These are phyloP conservation scores for Yarrowia hollandica DNA, from an alignment of 805 yeast genomes.

Conservation along the genomic window DNA sequence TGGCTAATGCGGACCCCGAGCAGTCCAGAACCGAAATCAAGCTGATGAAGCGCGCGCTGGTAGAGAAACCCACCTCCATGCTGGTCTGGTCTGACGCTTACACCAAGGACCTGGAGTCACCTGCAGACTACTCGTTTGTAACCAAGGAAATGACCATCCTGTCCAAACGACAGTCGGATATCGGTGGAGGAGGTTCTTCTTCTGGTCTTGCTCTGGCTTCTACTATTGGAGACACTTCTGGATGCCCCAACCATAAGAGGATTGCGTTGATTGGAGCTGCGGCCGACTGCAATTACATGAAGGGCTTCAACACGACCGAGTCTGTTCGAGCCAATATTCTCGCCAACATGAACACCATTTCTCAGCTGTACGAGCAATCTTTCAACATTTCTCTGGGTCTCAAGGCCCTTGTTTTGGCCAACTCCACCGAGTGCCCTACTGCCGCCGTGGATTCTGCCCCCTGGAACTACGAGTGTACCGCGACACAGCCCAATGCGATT, in stretches of 20 bases:
- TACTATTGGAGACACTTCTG: slow-evolving; percentile 39
- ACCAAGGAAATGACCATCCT: slow-evolving; percentile 21
- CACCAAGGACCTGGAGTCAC: background rate
- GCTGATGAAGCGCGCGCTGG: slow-evolving; percentile 29
- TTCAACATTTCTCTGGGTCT: slow-evolving; percentile 44
- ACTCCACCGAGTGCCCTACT: slow-evolving; percentile 8
- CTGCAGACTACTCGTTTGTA: slow-evolving; percentile 20
- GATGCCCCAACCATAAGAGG: slow-evolving; percentile 40
- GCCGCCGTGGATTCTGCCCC: slow-evolving; percentile 30
- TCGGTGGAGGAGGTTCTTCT: slow-evolving; percentile 35
- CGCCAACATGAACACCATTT: slow-evolving; percentile 41
- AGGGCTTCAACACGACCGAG: slow-evolving; percentile 36
- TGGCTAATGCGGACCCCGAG: slow-evolving; percentile 28
- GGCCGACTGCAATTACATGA: slow-evolving; percentile 42
- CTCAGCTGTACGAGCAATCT: slow-evolving; percentile 40
- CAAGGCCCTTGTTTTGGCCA: slow-evolving; percentile 35
- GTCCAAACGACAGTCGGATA: slow-evolving; percentile 31
- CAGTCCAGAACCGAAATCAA: slow-evolving; percentile 28
- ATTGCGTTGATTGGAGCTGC: slow-evolving; percentile 44
- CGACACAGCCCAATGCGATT: slow-evolving; percentile 32
- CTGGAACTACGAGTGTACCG: slow-evolving; percentile 40
- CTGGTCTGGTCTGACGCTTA: slow-evolving; percentile 8
- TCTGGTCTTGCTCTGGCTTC: slow-evolving; percentile 36
- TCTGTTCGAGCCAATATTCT: slow-evolving; percentile 40
- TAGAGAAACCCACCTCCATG: slow-evolving; percentile 32